Evolutionary conservation across 2,329 filamentous ascomycete species (phyloP).

Genomic region (Pseudopyrenochaeta lycopersici): DNA sequence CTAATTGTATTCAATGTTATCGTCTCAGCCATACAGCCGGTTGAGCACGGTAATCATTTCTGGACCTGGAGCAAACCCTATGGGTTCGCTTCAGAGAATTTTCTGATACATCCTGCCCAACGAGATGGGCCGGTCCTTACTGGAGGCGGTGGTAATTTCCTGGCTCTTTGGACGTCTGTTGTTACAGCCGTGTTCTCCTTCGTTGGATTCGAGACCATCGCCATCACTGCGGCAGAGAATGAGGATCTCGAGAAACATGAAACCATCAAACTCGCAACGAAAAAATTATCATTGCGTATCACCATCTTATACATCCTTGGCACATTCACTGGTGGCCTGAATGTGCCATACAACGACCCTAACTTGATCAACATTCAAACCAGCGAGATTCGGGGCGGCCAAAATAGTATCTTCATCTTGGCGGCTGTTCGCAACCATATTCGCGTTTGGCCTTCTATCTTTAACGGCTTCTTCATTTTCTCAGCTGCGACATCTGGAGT

Average conservation of each 20-base stretch:
- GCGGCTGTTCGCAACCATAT: conserved; percentile 53
- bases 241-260: conserved; percentile 52
- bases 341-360: conserved; percentile 53
- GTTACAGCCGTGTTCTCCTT: conserved; percentile 55
- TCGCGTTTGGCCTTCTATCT: conserved; percentile 50
- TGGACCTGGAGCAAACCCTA: conserved; percentile 49
- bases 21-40: conserved; percentile 41
- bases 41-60: conserved; percentile 32
- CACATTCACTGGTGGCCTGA: conserved; percentile 54
- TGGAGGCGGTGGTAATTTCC: conserved; percentile 42
- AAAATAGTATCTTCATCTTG: conserved; percentile 52
- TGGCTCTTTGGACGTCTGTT: conserved; percentile 54
- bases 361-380: conserved; percentile 38
- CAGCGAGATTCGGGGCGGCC: conserved; percentile 39
- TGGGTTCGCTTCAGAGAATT: conserved; percentile 37
- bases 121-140: conserved; percentile 35
- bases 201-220: conserved; percentile 55
- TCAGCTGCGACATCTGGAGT: conserved; percentile 54
- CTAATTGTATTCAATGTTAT: conserved; percentile 56
- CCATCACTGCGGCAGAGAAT: conserved; percentile 56
- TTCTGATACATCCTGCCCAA: conserved; percentile 32
- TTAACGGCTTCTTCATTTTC: conserved; percentile 58
- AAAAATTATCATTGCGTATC: conserved; percentile 55
- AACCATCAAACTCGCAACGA: conserved; percentile 56
- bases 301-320: conserved; percentile 56